Evolutionary conservation across 352 stramenopile species (phyloP), one percentile per base, ranked within the genome.

Genomic region (Phytopythium kandeliae): DNA sequence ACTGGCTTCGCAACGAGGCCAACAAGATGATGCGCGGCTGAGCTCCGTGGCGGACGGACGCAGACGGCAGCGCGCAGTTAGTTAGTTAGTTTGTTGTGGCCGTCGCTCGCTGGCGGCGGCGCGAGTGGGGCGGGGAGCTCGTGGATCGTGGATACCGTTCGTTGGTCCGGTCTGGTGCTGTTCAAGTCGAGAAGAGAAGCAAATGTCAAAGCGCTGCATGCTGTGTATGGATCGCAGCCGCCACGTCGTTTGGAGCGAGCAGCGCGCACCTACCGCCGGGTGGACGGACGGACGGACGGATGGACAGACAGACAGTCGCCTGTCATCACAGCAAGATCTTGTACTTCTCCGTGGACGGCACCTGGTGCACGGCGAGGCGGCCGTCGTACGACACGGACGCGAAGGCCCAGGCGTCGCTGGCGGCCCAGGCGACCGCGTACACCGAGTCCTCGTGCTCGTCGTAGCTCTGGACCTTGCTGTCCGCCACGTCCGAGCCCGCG

Each of bases 291-390:
- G n/a, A n/a, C n/a, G n/a, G n/a, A n/a, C n/a, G n/a, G n/a, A n/a
- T n/a, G n/a, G n/a, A n/a, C n/a, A n/a, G n/a, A n/a, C n/a, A n/a
- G n/a, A n/a, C n/a, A n/a, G n/a, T n/a, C n/a, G n/a, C n/a, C n/a
- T n/a, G n/a, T n/a, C 9, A 24, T 53, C 33, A 99, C 24, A 99
- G 63, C 54, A 99, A 73, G 69, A 99, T 99, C 62, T 99, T 99
- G 74, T 99, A 99, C 67, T 99, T 99, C 70, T 99, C 97, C 8
- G 97, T 97, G 16, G 92, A 98, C 30, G 96, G 96, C 30, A 99
- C 97, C 60, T 98, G 85, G 72, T 98, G 96, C 16, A 99, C 65
- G 28, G 95, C 85, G 35, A 98, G 74, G 36, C 89, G 85, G 9
- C 97, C 97, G 68, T 99, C 96, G 68, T 95, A 98, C 26, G 89